Conservation (phyloP, 2,329 filamentous ascomycete genomes). For the Talaromyces albobiverticillius region DNA sequence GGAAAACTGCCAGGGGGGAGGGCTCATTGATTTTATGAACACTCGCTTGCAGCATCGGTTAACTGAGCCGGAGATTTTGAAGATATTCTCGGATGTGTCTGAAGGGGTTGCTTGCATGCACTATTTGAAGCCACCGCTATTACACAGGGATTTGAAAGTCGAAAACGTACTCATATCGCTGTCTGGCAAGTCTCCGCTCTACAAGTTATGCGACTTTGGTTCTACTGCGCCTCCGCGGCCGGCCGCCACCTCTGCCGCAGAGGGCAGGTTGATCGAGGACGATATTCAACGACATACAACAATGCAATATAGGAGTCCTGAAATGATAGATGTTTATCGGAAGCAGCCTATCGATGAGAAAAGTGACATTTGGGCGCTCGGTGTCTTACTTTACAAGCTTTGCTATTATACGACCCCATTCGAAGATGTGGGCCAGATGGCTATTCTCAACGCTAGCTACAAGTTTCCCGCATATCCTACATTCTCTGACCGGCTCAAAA, state of each 20-base stretch:
- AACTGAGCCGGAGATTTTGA: conserved; percentile 94
- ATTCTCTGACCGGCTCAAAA: conserved; percentile 87
- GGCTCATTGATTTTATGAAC: conserved; percentile 99
- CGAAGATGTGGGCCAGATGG: conserved; percentile 95
- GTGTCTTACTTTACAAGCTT: conserved; percentile 92
- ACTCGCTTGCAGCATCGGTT: conserved; percentile 92
- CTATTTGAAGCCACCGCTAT: conserved; percentile 87
- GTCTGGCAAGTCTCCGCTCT: conserved; percentile 64
- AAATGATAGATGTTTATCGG: conserved; percentile 98
- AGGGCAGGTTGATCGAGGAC: conserved; percentile 91
- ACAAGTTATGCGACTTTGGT: conserved; percentile 98
- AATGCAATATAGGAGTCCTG: conserved; percentile 92
- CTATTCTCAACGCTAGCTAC: conserved; percentile 93
- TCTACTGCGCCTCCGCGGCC: conserved; percentile 80
- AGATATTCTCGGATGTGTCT: conserved; percentile 93
- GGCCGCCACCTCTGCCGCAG: conserved; percentile 79
- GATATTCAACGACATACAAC: conserved; percentile 97
- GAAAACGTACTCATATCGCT: conserved; percentile 92
- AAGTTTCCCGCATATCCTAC: conserved; percentile 83
- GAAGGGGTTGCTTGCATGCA: conserved; percentile 99
- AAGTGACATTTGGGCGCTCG: conserved; percentile 96
- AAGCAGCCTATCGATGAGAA: conserved; percentile 98
- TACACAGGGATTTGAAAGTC: conserved; percentile 95
- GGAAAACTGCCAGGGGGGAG: conserved; percentile 94
- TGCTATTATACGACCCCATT: conserved; percentile 99